Conservation (phyloP, 371 early-diverging fungal species). For the Mucor piriformis region DNA sequence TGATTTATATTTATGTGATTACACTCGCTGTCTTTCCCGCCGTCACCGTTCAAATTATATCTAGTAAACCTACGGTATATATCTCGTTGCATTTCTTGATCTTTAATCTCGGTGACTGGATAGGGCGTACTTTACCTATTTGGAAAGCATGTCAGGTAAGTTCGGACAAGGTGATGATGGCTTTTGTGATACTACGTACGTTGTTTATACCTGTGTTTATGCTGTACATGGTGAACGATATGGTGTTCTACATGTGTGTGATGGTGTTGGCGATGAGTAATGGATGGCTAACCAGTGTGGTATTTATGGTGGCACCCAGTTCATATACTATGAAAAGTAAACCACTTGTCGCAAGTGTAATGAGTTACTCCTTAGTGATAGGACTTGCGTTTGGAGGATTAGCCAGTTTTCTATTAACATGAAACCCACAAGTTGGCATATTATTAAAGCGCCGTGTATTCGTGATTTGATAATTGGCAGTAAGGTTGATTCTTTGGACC, state of each 20-base stretch:
- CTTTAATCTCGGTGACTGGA: constrained; percentile 76
- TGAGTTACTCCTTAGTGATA: constrained; percentile 65
- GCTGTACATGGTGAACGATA: constrained; percentile 52
- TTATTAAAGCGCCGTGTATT: not conserved
- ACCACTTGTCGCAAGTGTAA: constrained; percentile 63
- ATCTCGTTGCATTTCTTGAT: constrained; percentile 71
- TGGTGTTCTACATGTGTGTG: constrained; percentile 57
- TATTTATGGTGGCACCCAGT: constrained; percentile 75
- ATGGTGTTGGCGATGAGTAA: constrained; percentile 65
- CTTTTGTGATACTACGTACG: constrained; percentile 49
- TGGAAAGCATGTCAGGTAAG: constrained; percentile 30
- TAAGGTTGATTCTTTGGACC: constrained; percentile 18
- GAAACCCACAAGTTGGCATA: constrained; percentile 17
- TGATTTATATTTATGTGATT: constrained; percentile 60
- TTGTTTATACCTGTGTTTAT: constrained; percentile 69
- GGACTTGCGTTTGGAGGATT: constrained; percentile 73
- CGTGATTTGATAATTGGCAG: not conserved
- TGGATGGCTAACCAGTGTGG: constrained; percentile 68
- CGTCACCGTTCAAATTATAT: constrained; percentile 67
- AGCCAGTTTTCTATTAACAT: constrained; percentile 42
- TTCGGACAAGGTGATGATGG: constrained; percentile 37
- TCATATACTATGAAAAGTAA: constrained; percentile 27
- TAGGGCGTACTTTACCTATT: constrained; percentile 61
- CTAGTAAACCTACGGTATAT: constrained; percentile 59
- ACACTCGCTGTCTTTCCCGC: constrained; percentile 80